Conservation (phyloP, 1,284 basidiomycete genomes). For the Cryptococcus floricola region DNA sequence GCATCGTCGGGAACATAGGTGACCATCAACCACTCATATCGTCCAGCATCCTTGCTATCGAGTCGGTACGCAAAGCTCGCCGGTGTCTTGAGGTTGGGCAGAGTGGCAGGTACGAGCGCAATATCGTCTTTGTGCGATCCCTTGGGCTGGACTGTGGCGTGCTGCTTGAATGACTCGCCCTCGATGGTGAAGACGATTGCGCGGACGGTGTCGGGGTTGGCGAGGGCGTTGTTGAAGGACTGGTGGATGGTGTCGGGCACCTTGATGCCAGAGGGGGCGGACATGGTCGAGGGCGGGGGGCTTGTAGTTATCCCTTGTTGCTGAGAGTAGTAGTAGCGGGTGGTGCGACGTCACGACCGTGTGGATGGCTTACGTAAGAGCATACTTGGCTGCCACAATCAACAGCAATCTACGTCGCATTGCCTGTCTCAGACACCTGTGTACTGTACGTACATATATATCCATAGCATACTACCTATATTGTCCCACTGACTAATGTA, state of each 20-base stretch:
- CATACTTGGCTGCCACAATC: too few species aligned
- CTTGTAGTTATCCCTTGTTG: too few species aligned
- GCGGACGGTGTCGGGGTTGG: constrained; percentile 28
- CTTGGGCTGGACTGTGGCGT: constrained; percentile 31
- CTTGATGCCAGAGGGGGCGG: constrained; percentile 46
- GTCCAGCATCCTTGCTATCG: constrained; percentile 36
- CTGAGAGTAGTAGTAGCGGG: too few species aligned
- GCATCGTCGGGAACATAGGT: constrained; percentile 49
- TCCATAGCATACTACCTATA: too few species aligned
- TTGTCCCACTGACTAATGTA: too few species aligned
- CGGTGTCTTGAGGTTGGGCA: constrained; percentile 42
- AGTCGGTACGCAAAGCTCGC: constrained; percentile 47
- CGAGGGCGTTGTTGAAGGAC: constrained; percentile 36
- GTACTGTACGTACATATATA: too few species aligned
- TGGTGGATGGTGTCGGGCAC: constrained; percentile 37
- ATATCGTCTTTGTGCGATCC: constrained; percentile 43
- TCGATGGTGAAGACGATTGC: constrained; percentile 48
- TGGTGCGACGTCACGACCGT: too few species aligned
- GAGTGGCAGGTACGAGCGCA: constrained; percentile 29
- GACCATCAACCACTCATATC: constrained; percentile 49
- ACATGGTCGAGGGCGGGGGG: too few species aligned
- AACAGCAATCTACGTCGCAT: too few species aligned
- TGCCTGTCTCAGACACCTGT: too few species aligned
- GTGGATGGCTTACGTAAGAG: too few species aligned
- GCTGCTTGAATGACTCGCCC: constrained; percentile 40